These are phyloP conservation scores for Zizania latifolia DNA, from an alignment of 176 grass and related monocot genomes.

Conservation along the genomic window DNA sequence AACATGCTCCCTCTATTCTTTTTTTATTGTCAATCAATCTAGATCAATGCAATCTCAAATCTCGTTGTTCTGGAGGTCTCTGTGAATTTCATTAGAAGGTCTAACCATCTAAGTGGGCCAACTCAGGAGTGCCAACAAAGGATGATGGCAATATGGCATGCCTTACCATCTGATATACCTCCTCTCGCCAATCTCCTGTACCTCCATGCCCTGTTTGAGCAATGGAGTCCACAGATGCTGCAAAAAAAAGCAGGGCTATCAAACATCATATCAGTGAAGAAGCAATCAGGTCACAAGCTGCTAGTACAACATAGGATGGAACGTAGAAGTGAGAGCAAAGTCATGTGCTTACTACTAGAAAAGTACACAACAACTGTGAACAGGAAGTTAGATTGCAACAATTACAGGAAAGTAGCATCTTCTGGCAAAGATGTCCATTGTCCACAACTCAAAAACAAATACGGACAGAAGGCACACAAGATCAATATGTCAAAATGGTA, in stretches of 20 bases:
- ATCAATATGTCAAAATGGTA: not conserved
- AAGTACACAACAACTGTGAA: not conserved
- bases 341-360: not conserved
- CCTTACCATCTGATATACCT: conserved; percentile 70
- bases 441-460: not conserved
- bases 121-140: not conserved
- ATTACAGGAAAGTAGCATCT: not conserved
- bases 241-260: conserved; percentile 26
- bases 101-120: too few species aligned
- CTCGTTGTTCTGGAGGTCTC: not conserved
- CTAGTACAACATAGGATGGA: not conserved
- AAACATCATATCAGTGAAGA: conserved; percentile 26
- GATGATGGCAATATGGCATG: conserved; percentile 5
- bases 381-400: not conserved
- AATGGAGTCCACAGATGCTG: conserved; percentile 64
- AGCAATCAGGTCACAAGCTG: conserved; percentile 18
- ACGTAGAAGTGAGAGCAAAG: not conserved
- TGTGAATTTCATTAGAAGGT: not conserved
- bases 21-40: conserved; percentile 20
- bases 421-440: not conserved
- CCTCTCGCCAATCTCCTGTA: conserved; percentile 64
- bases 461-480: not conserved
- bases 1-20: too few species aligned
- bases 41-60: not conserved
- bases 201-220: too few species aligned